Conservation (phyloP, 2,329 filamentous ascomycete genomes). For the Cryoendolithus antarcticus region DNA sequence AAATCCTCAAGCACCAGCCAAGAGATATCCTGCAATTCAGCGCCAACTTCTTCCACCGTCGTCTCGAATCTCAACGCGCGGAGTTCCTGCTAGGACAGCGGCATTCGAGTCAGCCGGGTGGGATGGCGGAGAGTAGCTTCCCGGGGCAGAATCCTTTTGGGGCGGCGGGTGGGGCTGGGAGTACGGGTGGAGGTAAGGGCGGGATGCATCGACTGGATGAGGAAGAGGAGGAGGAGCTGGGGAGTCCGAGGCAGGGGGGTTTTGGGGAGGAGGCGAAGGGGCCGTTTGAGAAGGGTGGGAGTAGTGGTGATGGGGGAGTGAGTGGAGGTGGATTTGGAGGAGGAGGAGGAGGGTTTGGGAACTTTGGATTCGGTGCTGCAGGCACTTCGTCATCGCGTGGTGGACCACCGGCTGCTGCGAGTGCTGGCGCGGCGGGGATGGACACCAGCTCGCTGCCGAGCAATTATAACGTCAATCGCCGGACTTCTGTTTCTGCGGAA, state of each 20-base stretch:
- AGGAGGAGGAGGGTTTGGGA: constrained; percentile 18
- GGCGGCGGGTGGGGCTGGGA: constrained; percentile 16
- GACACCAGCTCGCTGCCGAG: constrained; percentile 62
- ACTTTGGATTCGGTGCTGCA: constrained; percentile 20
- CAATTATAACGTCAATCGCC: constrained; percentile 86
- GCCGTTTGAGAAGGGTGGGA: no score
- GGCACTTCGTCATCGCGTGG: constrained; percentile 19
- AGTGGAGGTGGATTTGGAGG: no score
- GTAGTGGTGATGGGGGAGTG: no score
- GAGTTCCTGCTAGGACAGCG: constrained; percentile 41
- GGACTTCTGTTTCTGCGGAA: constrained; percentile 93
- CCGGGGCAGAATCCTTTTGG: constrained; percentile 71
- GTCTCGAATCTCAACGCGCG: constrained; percentile 52
- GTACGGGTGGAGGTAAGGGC: constrained; percentile 15
- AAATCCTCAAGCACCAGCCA: constrained; percentile 47
- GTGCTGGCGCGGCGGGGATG: constrained; percentile 26
- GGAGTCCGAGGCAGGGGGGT: no score
- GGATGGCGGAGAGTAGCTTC: constrained; percentile 65
- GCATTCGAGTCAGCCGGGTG: constrained; percentile 30
- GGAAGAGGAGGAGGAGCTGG: constrained; percentile 61
- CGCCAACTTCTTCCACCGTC: constrained; percentile 54
- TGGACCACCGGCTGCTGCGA: constrained; percentile 27
- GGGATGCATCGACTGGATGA: constrained; percentile 56
- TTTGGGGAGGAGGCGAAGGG: no score
- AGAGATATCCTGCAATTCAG: constrained; percentile 58